Base-by-base conservation (phyloP, 176 grass and related monocot species). In the Oryza officinalis region DNA sequence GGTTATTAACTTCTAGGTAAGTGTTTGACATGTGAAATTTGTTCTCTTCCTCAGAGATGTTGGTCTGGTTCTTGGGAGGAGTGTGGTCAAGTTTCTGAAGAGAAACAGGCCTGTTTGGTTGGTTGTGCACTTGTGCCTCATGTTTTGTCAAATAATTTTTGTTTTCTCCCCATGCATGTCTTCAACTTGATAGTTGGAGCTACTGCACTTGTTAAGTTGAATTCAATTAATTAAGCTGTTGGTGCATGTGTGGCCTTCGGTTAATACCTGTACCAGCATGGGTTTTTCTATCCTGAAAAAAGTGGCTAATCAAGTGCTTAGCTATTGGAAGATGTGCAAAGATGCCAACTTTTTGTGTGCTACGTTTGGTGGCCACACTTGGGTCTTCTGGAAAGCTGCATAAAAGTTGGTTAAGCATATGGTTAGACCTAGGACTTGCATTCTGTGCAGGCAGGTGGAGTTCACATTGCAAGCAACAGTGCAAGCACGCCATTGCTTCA, bases 1-100 rank as follows among this genome's bases (percentile, higher is more conserved):
- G 81, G 70, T 91, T 76, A 81, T 77, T 86, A 72, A 90, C 57
- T 83, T 75, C 67, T 82, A 81, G 63, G 77, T 43, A 86, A 78
- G 89, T 86, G 87, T 74, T 92, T 92, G 84, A 86, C 92, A 91
- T 84, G 86, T 91, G 89, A 86, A 86, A 86, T 78, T 86, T 91
- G 83, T 90, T 90, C 83, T 86, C 77, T 82, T 28, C 80, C 80
- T 91, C 81, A 17, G 89, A 84, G 82, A 88, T 91, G 87, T 94
- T 80, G 83, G 83, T 76, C 77, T 77, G 49, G 50, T 79, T 77
- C 81, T 85, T 43, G 78, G 91, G 78, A 88, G 47, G 49, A 43
- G 73, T 70, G 81, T 54, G 89, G 89, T 89, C 92, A 89, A 91
- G 89, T 94, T 94, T 94, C 89, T 94, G 79, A 91, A 94, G 92